These are phyloP conservation scores for Heterobasidion parviporum DNA, from an alignment of 1,284 basidiomycete genomes.

Conservation along the genomic window DNA sequence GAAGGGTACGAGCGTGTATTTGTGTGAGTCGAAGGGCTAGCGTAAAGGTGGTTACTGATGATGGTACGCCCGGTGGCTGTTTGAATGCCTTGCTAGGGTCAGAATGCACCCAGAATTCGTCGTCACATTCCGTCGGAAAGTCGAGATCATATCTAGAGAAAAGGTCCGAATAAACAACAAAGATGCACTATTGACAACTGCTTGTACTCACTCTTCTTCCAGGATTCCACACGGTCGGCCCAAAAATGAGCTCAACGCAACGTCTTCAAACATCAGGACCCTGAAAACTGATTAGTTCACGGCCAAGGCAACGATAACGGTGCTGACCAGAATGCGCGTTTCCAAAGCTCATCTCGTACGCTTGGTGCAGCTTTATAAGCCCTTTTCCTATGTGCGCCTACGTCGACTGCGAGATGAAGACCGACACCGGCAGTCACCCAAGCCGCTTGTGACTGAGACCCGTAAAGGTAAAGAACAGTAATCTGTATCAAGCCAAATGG, in stretches of 20 bases:
- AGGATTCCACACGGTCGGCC: constrained; percentile 68
- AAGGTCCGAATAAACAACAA: background rate
- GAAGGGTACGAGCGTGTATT: constrained; percentile 45
- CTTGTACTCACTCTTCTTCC: constrained; percentile 58
- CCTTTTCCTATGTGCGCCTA: constrained; percentile 54
- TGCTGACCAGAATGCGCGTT: constrained; percentile 67
- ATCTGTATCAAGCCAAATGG: constrained; percentile 5
- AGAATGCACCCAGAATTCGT: constrained; percentile 49
- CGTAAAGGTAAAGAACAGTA: constrained; percentile 34
- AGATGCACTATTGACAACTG: background rate
- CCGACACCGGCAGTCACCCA: constrained; percentile 71
- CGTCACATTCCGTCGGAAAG: constrained; percentile 51
- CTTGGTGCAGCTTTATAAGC: constrained; percentile 28
- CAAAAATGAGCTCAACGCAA: constrained; percentile 54
- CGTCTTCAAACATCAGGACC: constrained; percentile 53
- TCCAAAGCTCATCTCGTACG: constrained; percentile 63
- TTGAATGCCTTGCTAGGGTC: constrained; percentile 33
- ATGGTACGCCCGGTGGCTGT: constrained; percentile 38
- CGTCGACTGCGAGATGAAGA: constrained; percentile 59
- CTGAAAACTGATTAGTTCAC: constrained; percentile 20
- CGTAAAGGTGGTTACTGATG: constrained; percentile 40
- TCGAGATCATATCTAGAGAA: constrained; percentile 30
- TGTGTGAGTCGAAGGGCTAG: constrained; percentile 46
- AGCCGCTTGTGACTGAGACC: constrained; percentile 59
- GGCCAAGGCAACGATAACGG: background rate